Percentiles rank a stretch among this genome's conserved stretches.
phyloP scores from a whole-genome alignment of 202 grass and related monocot species.

The Setaria italica region DNA sequence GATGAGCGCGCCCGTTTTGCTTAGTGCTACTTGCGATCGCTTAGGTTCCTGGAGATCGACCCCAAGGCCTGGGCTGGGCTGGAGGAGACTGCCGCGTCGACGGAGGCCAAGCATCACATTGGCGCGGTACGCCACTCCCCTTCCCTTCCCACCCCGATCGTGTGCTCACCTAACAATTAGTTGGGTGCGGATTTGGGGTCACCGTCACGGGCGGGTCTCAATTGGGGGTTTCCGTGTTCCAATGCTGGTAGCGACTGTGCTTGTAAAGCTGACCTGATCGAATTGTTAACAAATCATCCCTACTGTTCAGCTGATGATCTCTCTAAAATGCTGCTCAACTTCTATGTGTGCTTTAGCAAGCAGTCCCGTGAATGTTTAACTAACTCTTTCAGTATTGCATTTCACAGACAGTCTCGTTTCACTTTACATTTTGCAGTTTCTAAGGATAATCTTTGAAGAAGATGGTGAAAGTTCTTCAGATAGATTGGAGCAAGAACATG shows the following conservation, averaged over 20 bases:
- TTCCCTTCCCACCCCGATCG: background rate
- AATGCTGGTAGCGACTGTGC: background rate
- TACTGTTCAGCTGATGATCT: background rate
- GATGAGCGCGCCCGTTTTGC: no score
- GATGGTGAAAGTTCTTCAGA: conserved; percentile 58
- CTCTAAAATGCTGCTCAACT: background rate
- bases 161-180: background rate
- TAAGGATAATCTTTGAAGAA: conserved; percentile 87
- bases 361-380: background rate
- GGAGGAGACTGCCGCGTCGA: conserved; percentile 88
- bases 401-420: background rate
- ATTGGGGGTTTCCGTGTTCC: background rate
- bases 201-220: background rate
- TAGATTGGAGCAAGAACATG: conserved; percentile 65
- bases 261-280: background rate
- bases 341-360: background rate
- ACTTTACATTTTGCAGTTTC: conserved; percentile 48
- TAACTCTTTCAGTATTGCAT: background rate
- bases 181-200: background rate
- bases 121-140: conserved; percentile 65
- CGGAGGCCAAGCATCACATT: conserved; percentile 84
- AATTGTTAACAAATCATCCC: background rate
- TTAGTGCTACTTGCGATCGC: no score
- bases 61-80: conserved; percentile 75
- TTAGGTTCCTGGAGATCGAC: conserved; percentile 79